Evolutionary conservation across 495 filamentous ascomycete genomes (phyloP).

Genomic region (Evernia prunastri): DNA sequence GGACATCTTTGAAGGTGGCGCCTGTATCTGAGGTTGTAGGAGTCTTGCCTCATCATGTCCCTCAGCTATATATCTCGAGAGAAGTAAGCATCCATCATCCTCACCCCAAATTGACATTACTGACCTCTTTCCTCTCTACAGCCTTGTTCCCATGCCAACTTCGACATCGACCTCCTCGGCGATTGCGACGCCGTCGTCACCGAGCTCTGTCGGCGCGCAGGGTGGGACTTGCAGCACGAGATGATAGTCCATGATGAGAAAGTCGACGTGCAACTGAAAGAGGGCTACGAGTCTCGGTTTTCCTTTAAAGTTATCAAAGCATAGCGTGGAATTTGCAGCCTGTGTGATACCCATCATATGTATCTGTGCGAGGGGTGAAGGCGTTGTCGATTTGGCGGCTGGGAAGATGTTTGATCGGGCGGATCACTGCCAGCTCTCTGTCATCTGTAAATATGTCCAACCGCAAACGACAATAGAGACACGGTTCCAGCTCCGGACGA

Average conservation of each 20-base stretch:
- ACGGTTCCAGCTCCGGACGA: neutral
- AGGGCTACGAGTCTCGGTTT: conserved; percentile 62
- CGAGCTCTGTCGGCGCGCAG: conserved; percentile 77
- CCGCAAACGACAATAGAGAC: neutral
- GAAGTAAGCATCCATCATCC: conserved; percentile 46
- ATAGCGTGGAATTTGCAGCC: conserved; percentile 17
- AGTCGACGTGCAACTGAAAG: conserved; percentile 49
- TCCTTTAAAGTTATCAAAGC: conserved; percentile 44
- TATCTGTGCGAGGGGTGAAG: neutral
- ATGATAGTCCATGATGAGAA: conserved; percentile 69
- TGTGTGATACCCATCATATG: conserved; percentile 12
- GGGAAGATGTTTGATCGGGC: neutral
- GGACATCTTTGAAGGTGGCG: conserved; percentile 92
- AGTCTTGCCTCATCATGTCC: conserved; percentile 67
- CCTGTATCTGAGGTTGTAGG: conserved; percentile 88
- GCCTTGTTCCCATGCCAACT: conserved; percentile 81
- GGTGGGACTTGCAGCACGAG: conserved; percentile 82
- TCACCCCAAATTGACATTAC: neutral
- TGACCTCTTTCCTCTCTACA: conserved; percentile 30
- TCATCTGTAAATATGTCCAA: neutral
- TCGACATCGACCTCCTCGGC: conserved; percentile 90
- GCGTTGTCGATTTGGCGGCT: neutral
- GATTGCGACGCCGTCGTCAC: conserved; percentile 89
- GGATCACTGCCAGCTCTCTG: neutral
- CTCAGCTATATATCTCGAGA: conserved; percentile 90